A percentile compares a stretch with the other conserved stretches of the same genome.
These are phyloP conservation scores for Botrytis paeoniae DNA, from an alignment of 2,329 filamentous ascomycete species.

Conservation along the genomic window DNA sequence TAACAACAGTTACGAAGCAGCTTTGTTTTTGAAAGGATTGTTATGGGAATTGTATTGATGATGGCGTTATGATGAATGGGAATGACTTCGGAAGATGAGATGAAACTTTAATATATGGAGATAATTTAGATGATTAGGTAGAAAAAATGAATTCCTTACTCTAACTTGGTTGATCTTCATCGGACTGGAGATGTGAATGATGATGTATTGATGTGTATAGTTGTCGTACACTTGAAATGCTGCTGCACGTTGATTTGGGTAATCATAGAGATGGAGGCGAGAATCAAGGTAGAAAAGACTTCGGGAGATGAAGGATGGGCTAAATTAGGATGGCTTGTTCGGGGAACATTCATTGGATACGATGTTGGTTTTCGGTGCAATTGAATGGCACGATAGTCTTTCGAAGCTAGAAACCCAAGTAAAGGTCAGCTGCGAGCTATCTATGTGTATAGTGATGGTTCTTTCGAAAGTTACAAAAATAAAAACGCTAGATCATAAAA, in stretches of 20 bases:
- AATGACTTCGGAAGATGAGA: background rate
- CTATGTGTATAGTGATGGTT: background rate
- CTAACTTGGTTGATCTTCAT: background rate
- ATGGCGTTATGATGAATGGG: background rate
- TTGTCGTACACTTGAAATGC: background rate
- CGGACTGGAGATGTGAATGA: background rate
- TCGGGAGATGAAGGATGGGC: background rate
- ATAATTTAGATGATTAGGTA: slow-evolving; percentile 9
- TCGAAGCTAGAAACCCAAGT: background rate
- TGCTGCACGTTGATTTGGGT: background rate
- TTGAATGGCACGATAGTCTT: background rate
- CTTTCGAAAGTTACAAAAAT: background rate
- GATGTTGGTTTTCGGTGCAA: background rate
- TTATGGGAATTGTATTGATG: background rate
- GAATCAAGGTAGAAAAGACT: background rate
- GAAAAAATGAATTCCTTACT: slow-evolving; percentile 7
- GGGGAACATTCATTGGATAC: background rate
- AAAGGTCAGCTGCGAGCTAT: background rate
- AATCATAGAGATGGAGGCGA: background rate
- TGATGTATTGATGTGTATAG: background rate
- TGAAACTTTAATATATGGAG: background rate
- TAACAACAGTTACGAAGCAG: background rate
- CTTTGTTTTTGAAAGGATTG: background rate
- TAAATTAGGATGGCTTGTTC: background rate
- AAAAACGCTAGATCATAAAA: too few species aligned